These are phyloP conservation scores for Alternaria rosae DNA, from an alignment of 2,329 filamentous ascomycete genomes.

Conservation along the genomic window DNA sequence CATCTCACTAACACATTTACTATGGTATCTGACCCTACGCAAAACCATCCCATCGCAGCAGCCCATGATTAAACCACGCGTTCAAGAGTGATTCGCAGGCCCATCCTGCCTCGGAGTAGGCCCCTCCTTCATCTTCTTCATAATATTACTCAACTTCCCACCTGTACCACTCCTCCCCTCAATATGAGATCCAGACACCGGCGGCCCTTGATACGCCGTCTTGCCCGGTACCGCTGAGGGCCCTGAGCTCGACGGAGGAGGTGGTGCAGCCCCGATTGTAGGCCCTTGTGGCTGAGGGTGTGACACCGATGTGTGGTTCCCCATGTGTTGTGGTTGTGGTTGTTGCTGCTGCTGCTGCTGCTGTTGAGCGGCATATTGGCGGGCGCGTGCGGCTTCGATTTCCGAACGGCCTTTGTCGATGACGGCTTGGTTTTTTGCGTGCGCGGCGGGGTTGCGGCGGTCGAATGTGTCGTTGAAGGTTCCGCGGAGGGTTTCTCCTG, in stretches of 20 bases:
- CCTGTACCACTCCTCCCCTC: conserved; percentile 30
- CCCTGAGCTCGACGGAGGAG: background rate
- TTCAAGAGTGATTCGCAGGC: background rate
- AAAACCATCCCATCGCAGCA: background rate
- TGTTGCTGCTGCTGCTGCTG: background rate
- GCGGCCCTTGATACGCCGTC: conserved; percentile 25
- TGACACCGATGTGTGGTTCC: conserved; percentile 13
- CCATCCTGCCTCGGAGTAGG: conserved; percentile 23
- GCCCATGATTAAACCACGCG: background rate
- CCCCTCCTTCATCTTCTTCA: conserved; percentile 47
- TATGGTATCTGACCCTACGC: background rate
- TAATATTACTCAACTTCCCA: conserved; percentile 40
- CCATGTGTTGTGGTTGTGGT: conserved; percentile 5
- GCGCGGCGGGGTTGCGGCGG: conserved; percentile 37
- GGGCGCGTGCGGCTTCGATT: conserved; percentile 35
- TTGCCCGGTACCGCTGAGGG: conserved; percentile 14
- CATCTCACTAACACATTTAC: background rate
- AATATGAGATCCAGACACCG: conserved; percentile 33
- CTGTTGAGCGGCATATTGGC: conserved; percentile 4
- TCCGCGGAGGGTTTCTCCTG: conserved; percentile 46
- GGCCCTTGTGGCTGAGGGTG: conserved; percentile 2
- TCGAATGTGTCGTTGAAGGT: conserved; percentile 46
- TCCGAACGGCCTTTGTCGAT: conserved; percentile 43
- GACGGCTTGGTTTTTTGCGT: conserved; percentile 43
- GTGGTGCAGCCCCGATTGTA: background rate